Evolutionary conservation across 2,329 filamentous ascomycete species (phyloP).

Genomic region (Fonsecaea pedrosoi): DNA sequence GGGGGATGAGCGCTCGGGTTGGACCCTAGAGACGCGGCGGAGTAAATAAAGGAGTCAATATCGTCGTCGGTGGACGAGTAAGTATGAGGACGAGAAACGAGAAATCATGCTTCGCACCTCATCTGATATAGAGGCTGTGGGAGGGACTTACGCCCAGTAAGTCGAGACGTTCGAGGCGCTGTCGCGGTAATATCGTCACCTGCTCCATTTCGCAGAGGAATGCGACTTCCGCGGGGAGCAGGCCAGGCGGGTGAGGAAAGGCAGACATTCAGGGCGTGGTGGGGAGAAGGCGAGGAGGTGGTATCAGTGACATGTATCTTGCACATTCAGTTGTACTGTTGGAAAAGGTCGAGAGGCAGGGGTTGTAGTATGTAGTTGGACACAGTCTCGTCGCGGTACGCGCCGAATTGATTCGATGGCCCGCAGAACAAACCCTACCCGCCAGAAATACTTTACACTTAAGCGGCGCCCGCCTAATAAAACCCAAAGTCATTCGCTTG

Average conservation of each 20-base stretch:
- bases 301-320: background rate
- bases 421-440: too few species aligned
- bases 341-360: background rate
- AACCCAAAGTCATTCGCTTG: too few species aligned
- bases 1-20: constrained; percentile 77
- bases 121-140: constrained; percentile 41
- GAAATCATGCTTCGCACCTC: constrained; percentile 27
- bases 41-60: background rate
- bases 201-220: constrained; percentile 98
- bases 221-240: constrained; percentile 85
- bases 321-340: background rate
- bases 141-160: constrained; percentile 77
- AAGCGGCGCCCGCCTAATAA: too few species aligned
- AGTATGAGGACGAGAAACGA: background rate
- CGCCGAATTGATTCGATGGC: background rate
- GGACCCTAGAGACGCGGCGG: constrained; percentile 65
- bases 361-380: background rate
- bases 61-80: constrained; percentile 4
- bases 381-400: constrained; percentile 11
- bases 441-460: too few species aligned
- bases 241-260: constrained; percentile 66
- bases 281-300: background rate
- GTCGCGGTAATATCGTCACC: constrained; percentile 89
- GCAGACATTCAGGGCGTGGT: constrained; percentile 56
- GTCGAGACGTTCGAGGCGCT: constrained; percentile 83